phyloP scores from a whole-genome alignment of 345 rosid genomes.

The Salix arbutifolia region DNA sequence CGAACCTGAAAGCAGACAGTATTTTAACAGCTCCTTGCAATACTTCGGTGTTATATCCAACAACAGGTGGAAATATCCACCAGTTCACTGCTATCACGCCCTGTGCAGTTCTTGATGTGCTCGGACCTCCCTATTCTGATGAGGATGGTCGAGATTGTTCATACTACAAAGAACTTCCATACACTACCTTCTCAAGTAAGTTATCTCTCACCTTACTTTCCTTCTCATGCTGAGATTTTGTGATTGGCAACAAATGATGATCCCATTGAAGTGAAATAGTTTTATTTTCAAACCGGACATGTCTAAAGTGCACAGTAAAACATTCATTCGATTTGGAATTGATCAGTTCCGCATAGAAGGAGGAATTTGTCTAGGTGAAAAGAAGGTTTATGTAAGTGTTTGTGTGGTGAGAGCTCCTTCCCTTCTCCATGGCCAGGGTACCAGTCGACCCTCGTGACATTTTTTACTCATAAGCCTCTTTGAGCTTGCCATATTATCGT shows the following conservation, averaged over 20 bases:
- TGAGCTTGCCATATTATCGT: too few species aligned
- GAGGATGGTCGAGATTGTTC: constrained; percentile 61
- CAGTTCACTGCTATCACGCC: constrained; percentile 59
- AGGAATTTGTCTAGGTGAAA: too few species aligned
- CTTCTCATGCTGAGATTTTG: neutral
- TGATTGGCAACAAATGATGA: neutral
- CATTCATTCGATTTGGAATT: neutral
- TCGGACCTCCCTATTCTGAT: constrained; percentile 68
- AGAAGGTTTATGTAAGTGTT: too few species aligned
- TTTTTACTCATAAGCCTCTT: too few species aligned
- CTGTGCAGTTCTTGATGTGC: constrained; percentile 60
- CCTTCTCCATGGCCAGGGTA: too few species aligned
- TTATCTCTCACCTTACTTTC: neutral
- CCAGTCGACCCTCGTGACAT: neutral
- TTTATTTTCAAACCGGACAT: neutral
- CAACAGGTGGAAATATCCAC: constrained; percentile 71
- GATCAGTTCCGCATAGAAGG: too few species aligned
- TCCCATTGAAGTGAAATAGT: neutral
- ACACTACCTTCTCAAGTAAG: constrained; percentile 36
- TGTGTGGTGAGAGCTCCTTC: too few species aligned
- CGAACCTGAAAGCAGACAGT: constrained; percentile 29
- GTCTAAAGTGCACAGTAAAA: too few species aligned
- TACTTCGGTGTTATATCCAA: constrained; percentile 63
- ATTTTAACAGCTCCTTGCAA: constrained; percentile 53
- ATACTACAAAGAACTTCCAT: constrained; percentile 46